Evolutionary conservation across 306 rosid genomes (phyloP).

Genomic region (Glycine soja): DNA sequence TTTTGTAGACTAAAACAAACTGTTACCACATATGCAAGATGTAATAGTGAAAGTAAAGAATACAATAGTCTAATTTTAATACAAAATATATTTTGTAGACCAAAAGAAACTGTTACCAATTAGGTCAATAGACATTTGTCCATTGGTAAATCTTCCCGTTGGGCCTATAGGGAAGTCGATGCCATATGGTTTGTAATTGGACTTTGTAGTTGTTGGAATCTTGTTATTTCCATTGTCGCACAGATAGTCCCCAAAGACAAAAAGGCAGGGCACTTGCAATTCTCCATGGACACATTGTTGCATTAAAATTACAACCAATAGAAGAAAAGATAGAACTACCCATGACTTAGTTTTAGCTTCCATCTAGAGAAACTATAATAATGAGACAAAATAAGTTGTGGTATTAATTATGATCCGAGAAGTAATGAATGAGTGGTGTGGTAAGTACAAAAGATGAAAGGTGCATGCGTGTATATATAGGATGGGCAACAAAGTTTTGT

Average conservation of each 20-base stretch:
- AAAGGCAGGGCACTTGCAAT: constrained; percentile 53
- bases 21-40: too few species aligned
- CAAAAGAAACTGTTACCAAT: constrained; percentile 13
- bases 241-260: constrained; percentile 65
- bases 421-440: neutral
- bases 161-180: constrained; percentile 56
- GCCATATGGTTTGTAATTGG: constrained; percentile 64
- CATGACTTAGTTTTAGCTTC: neutral
- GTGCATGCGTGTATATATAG: neutral
- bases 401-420: neutral
- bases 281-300: constrained; percentile 27
- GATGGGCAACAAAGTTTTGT: neutral
- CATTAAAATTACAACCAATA: neutral
- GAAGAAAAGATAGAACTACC: constrained; percentile 26
- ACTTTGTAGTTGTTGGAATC: constrained; percentile 30
- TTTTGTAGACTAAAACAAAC: too few species aligned
- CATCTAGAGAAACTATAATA: neutral
- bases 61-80: too few species aligned
- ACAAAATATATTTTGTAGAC: too few species aligned
- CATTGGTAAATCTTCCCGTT: constrained; percentile 70
- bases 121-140: constrained; percentile 28
- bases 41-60: too few species aligned
- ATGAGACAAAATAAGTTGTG: neutral
- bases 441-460: neutral
- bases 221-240: constrained; percentile 72